phyloP scores from a whole-genome alignment of 768 basidiomycete genomes.

The Collybia nuda region DNA sequence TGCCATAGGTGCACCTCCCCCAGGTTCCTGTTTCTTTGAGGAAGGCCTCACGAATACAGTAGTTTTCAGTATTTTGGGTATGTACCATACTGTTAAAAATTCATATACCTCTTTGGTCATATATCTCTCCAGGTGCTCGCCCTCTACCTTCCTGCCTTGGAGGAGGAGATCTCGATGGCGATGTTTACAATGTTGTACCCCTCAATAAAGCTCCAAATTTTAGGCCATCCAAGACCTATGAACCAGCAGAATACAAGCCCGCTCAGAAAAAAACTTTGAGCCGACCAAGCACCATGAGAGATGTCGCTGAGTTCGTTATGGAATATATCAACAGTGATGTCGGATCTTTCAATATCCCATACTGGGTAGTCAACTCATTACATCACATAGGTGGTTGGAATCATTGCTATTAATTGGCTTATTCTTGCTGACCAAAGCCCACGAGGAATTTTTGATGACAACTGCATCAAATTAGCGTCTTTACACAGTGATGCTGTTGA shows the following conservation, averaged over 20 bases:
- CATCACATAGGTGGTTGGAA: conserved; percentile 48
- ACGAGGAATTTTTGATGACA: conserved; percentile 44
- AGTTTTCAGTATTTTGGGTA: conserved; percentile 63
- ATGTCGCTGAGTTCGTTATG: conserved; percentile 69
- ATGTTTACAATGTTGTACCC: conserved; percentile 54
- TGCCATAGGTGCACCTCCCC: conserved; percentile 61
- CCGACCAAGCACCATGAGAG: conserved; percentile 53
- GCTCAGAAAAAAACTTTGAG: conserved; percentile 44
- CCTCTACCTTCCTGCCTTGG: conserved; percentile 64
- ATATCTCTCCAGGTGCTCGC: conserved; percentile 41
- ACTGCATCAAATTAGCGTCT: conserved; percentile 52
- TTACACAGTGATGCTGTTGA: conserved; percentile 69
- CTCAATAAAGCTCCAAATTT: conserved; percentile 37
- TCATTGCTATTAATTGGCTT: conserved; percentile 63
- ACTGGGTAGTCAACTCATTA: neutral
- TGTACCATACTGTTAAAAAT: neutral
- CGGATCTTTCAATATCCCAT: conserved; percentile 17
- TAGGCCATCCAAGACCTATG: conserved; percentile 32
- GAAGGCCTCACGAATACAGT: conserved; percentile 61
- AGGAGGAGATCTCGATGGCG: conserved; percentile 73
- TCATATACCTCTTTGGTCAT: neutral
- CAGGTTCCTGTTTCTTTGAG: conserved; percentile 46
- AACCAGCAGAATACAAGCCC: conserved; percentile 48
- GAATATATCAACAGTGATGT: conserved; percentile 71
- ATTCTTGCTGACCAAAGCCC: conserved; percentile 59